Evolutionary conservation across 306 rosid genomes (phyloP), one percentile per base, ranked within the genome.

Genomic region (Cicer bijugum): DNA sequence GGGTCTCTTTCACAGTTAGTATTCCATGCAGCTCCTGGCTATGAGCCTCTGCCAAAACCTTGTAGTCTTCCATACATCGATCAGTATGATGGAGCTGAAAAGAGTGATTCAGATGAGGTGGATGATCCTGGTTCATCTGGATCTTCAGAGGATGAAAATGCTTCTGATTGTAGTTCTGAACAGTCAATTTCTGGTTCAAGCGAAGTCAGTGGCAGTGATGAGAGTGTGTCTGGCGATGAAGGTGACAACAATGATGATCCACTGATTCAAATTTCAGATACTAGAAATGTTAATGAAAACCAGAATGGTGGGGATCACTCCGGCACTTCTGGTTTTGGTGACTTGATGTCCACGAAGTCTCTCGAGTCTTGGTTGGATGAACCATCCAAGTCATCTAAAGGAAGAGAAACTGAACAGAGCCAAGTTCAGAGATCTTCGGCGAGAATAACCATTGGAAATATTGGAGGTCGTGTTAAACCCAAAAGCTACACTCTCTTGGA

Each of bases 21-120:
- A 53, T 84, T 88, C 72, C 99, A 91, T 88, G 97, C 99, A 74
- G 99, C 99, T 80, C 99, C 97, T 4, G 97, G 99, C 19, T 95
- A 91, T 79, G 99, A 95, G 65, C 93, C 99, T 60, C 99, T 91
- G 67, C 99, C 99, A 75, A 95, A 88, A 78, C 99, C 97, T 74
- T 80, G 92, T 80, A 90, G 93, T 74, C 85, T 91, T 74, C 76
- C 65, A 70, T 17, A 17, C 72, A 77, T 71, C 38, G 79, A 77
- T 68, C 80, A 60, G 64, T 60, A 72, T 12, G 75, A 75, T 78
- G 79, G 82, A 76, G 81, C 84, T 79, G 42, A 76, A 62, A 66
- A 65, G 40, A 75, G 82, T 68, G 88, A 67, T 48, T 52, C 80
- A 7, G 74, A 80, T 50, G 81, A 71, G 43, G 87, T 89, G 74